Base-by-base conservation (phyloP, 495 filamentous ascomycete species). In the Tricharina praecox region DNA sequence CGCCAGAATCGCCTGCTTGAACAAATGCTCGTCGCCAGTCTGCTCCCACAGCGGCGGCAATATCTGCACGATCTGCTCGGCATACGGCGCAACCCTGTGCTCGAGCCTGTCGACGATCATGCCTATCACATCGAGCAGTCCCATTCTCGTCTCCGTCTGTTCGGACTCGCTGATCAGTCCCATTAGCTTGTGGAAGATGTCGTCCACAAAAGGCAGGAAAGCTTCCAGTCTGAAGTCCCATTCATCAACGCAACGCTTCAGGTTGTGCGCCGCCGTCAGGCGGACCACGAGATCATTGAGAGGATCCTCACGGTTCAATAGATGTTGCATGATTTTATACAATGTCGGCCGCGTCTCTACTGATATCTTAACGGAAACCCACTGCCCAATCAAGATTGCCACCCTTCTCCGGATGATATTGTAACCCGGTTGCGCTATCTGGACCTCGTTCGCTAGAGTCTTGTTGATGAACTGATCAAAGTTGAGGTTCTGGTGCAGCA, bases 261-360 rank as follows among this genome's bases (percentile, higher is more conserved):
- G 72, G 56, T 92, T 82, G 46, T 83, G 73, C 8, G 85, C 90
- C 3, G 90, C 82, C 0, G 88, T 93, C 32, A 95, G 77, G 10
- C 86, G 80, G 25, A 97, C 90, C 4, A 95, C 85, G 36, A 84
- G 70, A 58, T 97, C 90, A 57, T 97, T 97, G 51, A 77, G 67
- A 1, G 72, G 66, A 59, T 94, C 85, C 10, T 73, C 67, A 19
- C 73, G 72, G 56, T 85, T 77, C 11, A 96, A 70, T n/a, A 97
- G 66, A 63, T 93, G 79, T 52, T 82, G 77, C 64, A 85, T 93
- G 28, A 95, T 84, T 53, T 85, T 76, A 53, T 92, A 94, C 15
- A 95, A 73, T n/a, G 83, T 67, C 16, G 77, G 67, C 40, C 75
- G 67, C 44, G 77, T 81, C 16, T 74, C 55, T 23, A 76, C 67